Evolutionary conservation across 2,329 filamentous ascomycete genomes (phyloP).

Genomic region (Fusarium buxicola): DNA sequence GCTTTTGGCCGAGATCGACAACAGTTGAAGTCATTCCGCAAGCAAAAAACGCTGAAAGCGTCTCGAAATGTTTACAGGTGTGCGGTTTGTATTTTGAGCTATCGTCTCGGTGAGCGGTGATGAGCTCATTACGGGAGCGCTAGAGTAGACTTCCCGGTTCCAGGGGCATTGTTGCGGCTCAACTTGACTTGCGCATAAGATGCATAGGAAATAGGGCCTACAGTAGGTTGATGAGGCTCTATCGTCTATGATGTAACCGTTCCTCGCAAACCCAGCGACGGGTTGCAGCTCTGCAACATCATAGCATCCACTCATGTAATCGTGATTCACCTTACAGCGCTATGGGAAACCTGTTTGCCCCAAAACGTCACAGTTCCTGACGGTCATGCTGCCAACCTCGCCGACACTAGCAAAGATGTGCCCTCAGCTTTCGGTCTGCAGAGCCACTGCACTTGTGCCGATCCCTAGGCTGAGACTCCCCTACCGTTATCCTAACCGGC

Average conservation of each 20-base stretch:
- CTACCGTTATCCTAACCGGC: not conserved
- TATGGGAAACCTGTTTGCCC: slow-evolving; percentile 18
- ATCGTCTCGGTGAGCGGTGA: slow-evolving; percentile 19
- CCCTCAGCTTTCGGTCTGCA: slow-evolving; percentile 13
- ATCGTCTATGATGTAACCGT: slow-evolving; percentile 26
- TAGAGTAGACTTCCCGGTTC: slow-evolving; percentile 24
- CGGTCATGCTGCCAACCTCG: slow-evolving; percentile 13
- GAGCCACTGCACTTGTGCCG: slow-evolving; percentile 11
- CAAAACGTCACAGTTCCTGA: slow-evolving; percentile 24
- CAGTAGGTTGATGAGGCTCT: not conserved
- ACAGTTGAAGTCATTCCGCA: slow-evolving; percentile 18
- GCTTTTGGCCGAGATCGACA: slow-evolving; percentile 16
- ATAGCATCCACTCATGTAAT: not conserved
- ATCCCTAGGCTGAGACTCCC: slow-evolving; percentile 18
- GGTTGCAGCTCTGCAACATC: slow-evolving; percentile 10
- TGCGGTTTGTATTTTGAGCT: slow-evolving; percentile 18
- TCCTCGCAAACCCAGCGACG: not conserved
- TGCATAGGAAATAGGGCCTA: too few species aligned
- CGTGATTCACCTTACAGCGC: not conserved
- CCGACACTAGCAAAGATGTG: not conserved
- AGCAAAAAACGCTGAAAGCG: not conserved
- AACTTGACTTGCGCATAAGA: not conserved
- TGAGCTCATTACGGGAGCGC: slow-evolving; percentile 27
- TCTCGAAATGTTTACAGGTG: not conserved
- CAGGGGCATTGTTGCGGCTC: slow-evolving; percentile 15